A percentile compares a stretch with the other conserved stretches of the same genome.
phyloP scores from a whole-genome alignment of 306 rosid species.

The Medicago truncatula region DNA sequence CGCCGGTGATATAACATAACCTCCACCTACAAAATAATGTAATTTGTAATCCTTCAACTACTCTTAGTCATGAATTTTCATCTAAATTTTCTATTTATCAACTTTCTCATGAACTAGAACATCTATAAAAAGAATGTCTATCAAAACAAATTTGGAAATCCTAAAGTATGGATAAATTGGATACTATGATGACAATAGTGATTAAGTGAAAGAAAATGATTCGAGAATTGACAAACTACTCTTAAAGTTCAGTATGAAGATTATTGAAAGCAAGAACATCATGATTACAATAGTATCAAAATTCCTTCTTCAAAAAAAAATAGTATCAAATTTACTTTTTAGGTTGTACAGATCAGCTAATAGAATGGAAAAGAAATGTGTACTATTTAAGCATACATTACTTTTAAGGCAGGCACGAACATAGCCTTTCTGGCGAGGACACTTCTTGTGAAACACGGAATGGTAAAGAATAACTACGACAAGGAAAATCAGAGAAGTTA shows the following conservation, averaged over 20 bases:
- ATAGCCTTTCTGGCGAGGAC: conserved; percentile 76
- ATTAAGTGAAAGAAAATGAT: conserved; percentile 32
- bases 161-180: conserved; percentile 22
- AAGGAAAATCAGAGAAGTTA: conserved; percentile 53
- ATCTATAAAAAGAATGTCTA: not conserved
- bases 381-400: conserved; percentile 71
- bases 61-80: conserved; percentile 25
- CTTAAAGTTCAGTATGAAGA: conserved; percentile 34
- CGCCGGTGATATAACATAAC: conserved; percentile 81
- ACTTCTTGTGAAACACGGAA: conserved; percentile 87
- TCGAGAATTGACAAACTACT: conserved; percentile 26
- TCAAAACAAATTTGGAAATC: conserved; percentile 18
- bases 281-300: conserved; percentile 29
- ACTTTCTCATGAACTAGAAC: conserved; percentile 25
- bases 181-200: conserved; percentile 28
- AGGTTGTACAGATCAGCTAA: conserved; percentile 33
- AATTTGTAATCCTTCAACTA: conserved; percentile 45
- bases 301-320: too few relatives aligned
- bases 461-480: conserved; percentile 88
- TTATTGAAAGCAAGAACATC: conserved; percentile 33
- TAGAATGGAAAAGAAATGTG: conserved; percentile 27
- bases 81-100: conserved; percentile 13
- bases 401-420: conserved; percentile 99
- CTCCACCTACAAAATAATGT: conserved; percentile 77
- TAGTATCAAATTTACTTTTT: conserved; percentile 24